Base-by-base conservation (phyloP, 2,329 filamentous ascomycete species). In the Aspergillus quadricinctus region DNA sequence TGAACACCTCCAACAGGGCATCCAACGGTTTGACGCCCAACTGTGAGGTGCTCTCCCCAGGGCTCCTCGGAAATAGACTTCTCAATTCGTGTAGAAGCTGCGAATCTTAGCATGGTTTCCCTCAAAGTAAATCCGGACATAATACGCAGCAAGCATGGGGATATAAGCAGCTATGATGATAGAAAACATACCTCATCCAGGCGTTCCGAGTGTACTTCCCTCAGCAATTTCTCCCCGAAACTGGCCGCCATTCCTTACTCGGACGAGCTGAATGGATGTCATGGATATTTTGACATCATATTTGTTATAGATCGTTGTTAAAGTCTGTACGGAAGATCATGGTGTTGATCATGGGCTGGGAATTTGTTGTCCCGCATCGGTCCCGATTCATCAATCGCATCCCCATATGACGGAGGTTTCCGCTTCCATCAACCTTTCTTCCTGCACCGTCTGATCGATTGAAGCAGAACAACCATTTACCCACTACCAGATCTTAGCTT, bases 181-280 rank as follows among this genome's bases (percentile, higher is more conserved):
- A 37, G 31, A 27, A 27, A 50, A 70, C 70, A 61, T 64, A 84
- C 82, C 75, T 83, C 76, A 60, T 80, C 75, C 54, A 83, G 68
- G 52, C 72, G 69, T 62, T 79, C 74, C 62, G 80, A 77, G 57
- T 78, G 72, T 53, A 83, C 75, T 62, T 81, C 79, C 49, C 66
- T 72, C 55, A 86, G 71, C 68, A 86, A 72, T 64, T 73, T 79
- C 66, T 76, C 78, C 48, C 84, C 84, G 60, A 84, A 73, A 54
- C 59, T 66, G 48, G 69, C 69, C 53, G 71, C 69, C 70, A 73
- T 62, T 41, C 45, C 28, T 23, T 19, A 29, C 49, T 27, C 21
- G 21, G 11, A 10, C 4, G 19, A 23, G 21, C 21, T 23, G 11
- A 25, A 46, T 14, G 11, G 8, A 46, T 46, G 11, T 46, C 43